Percentiles rank a stretch among this genome's conserved stretches.
Evolutionary conservation across 306 rosid species (phyloP).

Genomic region (Citrullus colocynthis): DNA sequence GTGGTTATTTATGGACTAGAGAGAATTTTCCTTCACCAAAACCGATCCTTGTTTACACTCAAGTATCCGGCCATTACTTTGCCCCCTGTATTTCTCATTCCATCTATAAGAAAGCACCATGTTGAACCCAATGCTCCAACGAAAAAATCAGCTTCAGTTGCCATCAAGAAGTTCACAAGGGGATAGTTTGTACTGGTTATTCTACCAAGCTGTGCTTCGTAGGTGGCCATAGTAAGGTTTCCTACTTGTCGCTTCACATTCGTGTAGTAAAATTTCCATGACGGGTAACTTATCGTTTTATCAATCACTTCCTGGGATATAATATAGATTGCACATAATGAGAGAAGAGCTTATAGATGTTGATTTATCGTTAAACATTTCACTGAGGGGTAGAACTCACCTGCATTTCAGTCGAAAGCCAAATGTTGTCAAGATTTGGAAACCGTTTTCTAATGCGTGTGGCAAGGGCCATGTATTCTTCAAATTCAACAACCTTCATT

Average conservation of each 20-base stretch:
- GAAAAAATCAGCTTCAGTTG: constrained; percentile 69
- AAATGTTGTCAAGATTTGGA: constrained; percentile 51
- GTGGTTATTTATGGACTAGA: not conserved
- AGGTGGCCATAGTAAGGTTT: constrained; percentile 51
- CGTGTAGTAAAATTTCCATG: constrained; percentile 62
- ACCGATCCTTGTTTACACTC: constrained; percentile 87
- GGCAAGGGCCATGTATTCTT: constrained; percentile 66
- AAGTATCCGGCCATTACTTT: constrained; percentile 89
- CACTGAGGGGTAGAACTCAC: constrained; percentile 7
- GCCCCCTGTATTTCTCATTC: constrained; percentile 95
- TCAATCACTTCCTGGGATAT: constrained; percentile 54
- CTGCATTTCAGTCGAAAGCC: constrained; percentile 92
- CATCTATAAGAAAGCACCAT: constrained; percentile 88
- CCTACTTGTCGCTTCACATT: constrained; percentile 48
- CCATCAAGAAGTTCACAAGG: constrained; percentile 89
- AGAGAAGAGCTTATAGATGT: not conserved
- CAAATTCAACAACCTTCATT: constrained; percentile 72
- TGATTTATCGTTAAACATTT: not conserved
- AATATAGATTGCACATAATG: not conserved
- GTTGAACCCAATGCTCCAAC: constrained; percentile 89
- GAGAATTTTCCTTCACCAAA: constrained; percentile 40
- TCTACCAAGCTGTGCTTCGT: constrained; percentile 69
- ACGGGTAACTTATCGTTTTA: constrained; percentile 31
- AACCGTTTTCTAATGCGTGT: constrained; percentile 45
- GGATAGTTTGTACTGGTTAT: constrained; percentile 79